These are phyloP conservation scores for Xylaria cubensis DNA, from an alignment of 495 filamentous ascomycete species.

Conservation along the genomic window DNA sequence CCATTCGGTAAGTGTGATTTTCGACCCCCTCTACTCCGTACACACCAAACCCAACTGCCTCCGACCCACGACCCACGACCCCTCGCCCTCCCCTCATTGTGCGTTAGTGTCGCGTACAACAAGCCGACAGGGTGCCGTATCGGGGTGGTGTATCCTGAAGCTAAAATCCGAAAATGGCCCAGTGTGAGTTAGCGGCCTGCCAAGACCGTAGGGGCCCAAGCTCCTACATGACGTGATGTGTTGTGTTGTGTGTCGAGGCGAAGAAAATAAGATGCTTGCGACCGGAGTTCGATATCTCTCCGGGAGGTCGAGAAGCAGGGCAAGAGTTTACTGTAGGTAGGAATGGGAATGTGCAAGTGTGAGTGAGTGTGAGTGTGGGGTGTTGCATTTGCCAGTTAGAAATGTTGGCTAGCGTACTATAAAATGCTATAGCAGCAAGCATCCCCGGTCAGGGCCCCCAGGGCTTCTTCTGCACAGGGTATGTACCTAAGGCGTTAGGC, in stretches of 20 bases:
- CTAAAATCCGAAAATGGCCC: not conserved
- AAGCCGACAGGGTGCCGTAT: not conserved
- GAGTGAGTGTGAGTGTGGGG: conserved; percentile 15
- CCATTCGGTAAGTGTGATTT: not conserved
- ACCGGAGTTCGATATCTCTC: conserved; percentile 12
- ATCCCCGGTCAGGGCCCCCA: not conserved
- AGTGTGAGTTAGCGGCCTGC: not conserved
- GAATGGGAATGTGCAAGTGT: conserved; percentile 2
- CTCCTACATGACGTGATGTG: conserved; percentile 23
- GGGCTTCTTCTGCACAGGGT: too few species aligned
- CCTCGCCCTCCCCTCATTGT: not conserved
- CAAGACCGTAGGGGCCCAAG: conserved; percentile 24
- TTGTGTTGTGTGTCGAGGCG: not conserved
- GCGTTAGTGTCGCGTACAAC: not conserved
- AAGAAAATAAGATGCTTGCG: not conserved
- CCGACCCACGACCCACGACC: not conserved
- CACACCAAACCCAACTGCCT: not conserved
- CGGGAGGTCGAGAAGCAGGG: not conserved
- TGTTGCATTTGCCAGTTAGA: conserved; percentile 8
- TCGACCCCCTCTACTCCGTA: not conserved
- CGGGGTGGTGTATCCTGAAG: not conserved
- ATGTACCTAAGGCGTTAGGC: not conserved
- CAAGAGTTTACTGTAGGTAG: not conserved
- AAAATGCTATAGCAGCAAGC: not conserved
- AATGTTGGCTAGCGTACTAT: not conserved